These are phyloP conservation scores for Acanthamoeba culbertsoni DNA, from an alignment of 208 protist genomes.

Conservation along the genomic window DNA sequence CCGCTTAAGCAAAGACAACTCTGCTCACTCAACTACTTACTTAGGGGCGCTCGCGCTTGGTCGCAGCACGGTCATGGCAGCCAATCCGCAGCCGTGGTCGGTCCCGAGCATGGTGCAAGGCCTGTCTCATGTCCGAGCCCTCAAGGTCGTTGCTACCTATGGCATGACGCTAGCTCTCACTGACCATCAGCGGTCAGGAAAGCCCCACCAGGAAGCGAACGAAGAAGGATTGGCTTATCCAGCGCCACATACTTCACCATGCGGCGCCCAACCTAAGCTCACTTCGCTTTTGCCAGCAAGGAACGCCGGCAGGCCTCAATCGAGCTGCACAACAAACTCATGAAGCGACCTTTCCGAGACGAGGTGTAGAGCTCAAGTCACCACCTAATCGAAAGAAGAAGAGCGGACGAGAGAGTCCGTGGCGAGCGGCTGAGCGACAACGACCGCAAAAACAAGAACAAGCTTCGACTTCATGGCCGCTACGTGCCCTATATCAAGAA, in stretches of 20 bases:
- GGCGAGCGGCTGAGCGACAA: too few species aligned
- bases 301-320: neutral
- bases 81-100: neutral
- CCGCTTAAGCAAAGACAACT: too few species aligned
- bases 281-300: neutral
- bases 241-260: constrained; percentile 23
- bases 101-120: constrained; percentile 26
- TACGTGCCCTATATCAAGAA: constrained; percentile 28
- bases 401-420: too few species aligned
- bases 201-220: neutral
- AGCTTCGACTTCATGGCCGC: too few species aligned
- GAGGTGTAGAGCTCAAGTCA: too few species aligned
- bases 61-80: constrained; percentile 16
- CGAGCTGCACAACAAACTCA: neutral
- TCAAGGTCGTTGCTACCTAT: constrained; percentile 51
- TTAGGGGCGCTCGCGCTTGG: constrained; percentile 18
- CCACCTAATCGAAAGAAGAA: too few species aligned
- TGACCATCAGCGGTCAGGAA: too few species aligned
- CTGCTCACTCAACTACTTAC: too few species aligned
- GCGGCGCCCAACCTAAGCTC: constrained; percentile 48
- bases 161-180: constrained; percentile 48
- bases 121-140: neutral
- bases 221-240: constrained; percentile 22
- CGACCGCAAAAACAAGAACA: too few species aligned
- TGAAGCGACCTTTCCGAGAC: neutral